phyloP scores from a whole-genome alignment of 1,284 basidiomycete species.

The Apiotrichum gamsii region DNA sequence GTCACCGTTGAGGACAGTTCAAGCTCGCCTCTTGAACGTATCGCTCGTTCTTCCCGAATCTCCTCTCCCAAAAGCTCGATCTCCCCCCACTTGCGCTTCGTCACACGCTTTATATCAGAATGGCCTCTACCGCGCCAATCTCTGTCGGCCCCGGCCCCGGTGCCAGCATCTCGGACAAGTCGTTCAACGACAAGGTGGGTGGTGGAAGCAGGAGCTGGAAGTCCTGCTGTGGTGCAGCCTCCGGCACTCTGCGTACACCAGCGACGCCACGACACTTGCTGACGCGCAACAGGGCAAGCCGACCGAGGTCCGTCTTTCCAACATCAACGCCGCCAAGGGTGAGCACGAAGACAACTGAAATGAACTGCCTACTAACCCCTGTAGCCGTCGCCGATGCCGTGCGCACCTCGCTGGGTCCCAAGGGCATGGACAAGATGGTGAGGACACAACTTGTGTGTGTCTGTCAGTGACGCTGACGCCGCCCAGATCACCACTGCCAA shows the following conservation, averaged over 20 bases:
- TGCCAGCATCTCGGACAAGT: constrained; percentile 31
- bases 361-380: background rate
- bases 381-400: constrained; percentile 96
- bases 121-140: constrained; percentile 16
- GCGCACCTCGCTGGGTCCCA: constrained; percentile 90
- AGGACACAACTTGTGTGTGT: too few relatives aligned
- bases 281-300: constrained; percentile 41
- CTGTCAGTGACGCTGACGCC: constrained; percentile 7
- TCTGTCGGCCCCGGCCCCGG: constrained; percentile 8
- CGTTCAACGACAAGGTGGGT: constrained; percentile 44
- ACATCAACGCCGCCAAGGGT: constrained; percentile 96
- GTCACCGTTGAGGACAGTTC: background rate
- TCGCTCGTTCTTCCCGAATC: too few relatives aligned
- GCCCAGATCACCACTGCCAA: constrained; percentile 90
- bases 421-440: constrained; percentile 99
- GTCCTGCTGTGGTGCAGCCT: background rate
- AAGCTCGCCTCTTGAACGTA: too few relatives aligned
- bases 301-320: constrained; percentile 81
- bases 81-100: too few relatives aligned
- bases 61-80: background rate
- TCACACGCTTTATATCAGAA: too few relatives aligned
- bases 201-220: background rate
- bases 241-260: background rate
- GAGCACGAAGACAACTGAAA: constrained; percentile 2
- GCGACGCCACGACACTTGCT: too few relatives aligned